A percentile compares a stretch with the other conserved stretches of the same genome.
phyloP scores from a whole-genome alignment of 2,329 filamentous ascomycete species.

The Penicillium oxalicum region DNA sequence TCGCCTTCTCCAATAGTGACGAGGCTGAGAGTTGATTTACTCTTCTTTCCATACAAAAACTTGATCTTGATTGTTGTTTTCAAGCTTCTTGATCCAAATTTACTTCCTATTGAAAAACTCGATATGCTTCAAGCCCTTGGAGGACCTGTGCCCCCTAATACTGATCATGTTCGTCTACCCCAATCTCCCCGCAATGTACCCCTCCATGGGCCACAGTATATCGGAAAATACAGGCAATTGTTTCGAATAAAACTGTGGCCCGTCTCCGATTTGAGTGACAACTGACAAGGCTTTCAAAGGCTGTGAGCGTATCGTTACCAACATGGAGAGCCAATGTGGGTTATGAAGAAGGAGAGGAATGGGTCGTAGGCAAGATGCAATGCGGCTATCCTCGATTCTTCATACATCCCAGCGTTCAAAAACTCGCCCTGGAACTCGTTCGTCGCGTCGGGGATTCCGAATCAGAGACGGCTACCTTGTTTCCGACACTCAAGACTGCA shows the following conservation, averaged over 20 bases:
- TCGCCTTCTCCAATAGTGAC: neutral
- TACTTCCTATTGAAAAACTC: conserved; percentile 5
- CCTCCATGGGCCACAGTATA: conserved; percentile 14
- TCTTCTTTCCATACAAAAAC: neutral
- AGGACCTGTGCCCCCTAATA: conserved; percentile 70
- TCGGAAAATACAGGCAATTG: too few relatives aligned
- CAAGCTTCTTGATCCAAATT: conserved; percentile 3
- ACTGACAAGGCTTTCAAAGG: conserved; percentile 48
- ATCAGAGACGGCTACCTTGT: conserved; percentile 67
- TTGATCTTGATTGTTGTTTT: neutral
- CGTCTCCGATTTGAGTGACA: neutral
- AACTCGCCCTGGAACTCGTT: conserved; percentile 64
- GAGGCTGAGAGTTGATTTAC: conserved; percentile 4
- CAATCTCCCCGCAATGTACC: conserved; percentile 17
- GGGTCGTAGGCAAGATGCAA: conserved; percentile 78
- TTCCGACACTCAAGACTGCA: conserved; percentile 68
- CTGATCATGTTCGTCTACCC: conserved; percentile 60
- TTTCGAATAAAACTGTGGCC: neutral
- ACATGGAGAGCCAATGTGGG: conserved; percentile 87
- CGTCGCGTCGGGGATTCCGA: conserved; percentile 50
- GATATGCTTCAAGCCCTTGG: conserved; percentile 48
- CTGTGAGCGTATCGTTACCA: conserved; percentile 90
- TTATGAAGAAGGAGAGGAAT: conserved; percentile 86
- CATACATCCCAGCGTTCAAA: conserved; percentile 74
- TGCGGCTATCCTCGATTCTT: conserved; percentile 96